Evolutionary conservation across 352 stramenopile species (phyloP).

Genomic region (Stephanocyclus meneghinianus): DNA sequence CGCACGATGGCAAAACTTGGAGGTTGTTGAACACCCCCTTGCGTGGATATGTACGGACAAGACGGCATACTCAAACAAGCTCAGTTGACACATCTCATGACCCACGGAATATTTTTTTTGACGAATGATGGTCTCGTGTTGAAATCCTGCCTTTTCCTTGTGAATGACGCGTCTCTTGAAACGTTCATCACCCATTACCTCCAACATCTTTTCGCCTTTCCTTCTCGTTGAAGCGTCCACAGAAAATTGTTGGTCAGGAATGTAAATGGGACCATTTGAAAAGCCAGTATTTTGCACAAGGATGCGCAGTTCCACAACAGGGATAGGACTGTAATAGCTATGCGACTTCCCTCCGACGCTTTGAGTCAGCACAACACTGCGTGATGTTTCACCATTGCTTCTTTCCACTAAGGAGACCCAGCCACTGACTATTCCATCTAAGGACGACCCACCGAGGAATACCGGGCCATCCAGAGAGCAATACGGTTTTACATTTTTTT

Average conservation of each 20-base stretch:
- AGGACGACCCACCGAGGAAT: conserved; percentile 57
- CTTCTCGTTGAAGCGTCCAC: conserved; percentile 80
- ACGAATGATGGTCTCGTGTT: background rate
- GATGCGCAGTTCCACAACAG: conserved; percentile 74
- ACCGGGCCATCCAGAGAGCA: conserved; percentile 54
- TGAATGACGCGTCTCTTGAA: conserved; percentile 61
- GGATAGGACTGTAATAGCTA: conserved; percentile 49
- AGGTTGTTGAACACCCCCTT: conserved; percentile 67
- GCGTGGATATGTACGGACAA: conserved; percentile 71
- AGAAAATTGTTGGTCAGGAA: conserved; percentile 67
- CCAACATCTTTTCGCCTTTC: conserved; percentile 69
- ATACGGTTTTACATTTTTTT: conserved; percentile 63
- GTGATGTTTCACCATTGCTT: conserved; percentile 79
- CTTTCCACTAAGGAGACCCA: conserved; percentile 76
- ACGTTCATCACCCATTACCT: conserved; percentile 70
- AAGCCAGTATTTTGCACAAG: conserved; percentile 79
- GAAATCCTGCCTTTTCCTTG: conserved; percentile 37
- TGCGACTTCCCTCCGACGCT: conserved; percentile 18
- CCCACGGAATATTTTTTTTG: conserved; percentile 21
- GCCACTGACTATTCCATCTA: conserved; percentile 55
- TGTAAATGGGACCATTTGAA: conserved; percentile 47
- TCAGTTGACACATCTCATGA: conserved; percentile 60
- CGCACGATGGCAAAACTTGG: conserved; percentile 71
- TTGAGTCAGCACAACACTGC: conserved; percentile 60
- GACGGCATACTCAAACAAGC: conserved; percentile 66